These are phyloP conservation scores for Verticillium albo-atrum DNA, from an alignment of 2,329 filamentous ascomycete species.

Conservation along the genomic window DNA sequence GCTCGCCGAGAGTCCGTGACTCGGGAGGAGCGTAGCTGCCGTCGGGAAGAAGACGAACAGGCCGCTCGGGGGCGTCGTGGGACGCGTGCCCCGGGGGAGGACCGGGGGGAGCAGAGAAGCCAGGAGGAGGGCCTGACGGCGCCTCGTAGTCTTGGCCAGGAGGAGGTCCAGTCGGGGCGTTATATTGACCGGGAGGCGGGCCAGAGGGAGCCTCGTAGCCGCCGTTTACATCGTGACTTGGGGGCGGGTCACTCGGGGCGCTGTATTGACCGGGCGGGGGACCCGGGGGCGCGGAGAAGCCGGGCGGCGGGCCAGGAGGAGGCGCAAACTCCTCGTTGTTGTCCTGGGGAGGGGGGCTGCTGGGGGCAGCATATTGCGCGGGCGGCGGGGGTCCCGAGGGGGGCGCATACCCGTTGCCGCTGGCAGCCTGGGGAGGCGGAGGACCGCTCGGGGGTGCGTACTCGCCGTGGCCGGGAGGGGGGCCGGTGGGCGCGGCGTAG, in stretches of 20 bases:
- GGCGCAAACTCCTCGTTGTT: constrained; percentile 17
- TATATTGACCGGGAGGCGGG: constrained; percentile 18
- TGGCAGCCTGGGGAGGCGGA: not conserved
- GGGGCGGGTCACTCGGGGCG: constrained; percentile 20
- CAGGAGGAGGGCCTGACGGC: constrained; percentile 16
- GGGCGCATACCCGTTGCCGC: constrained; percentile 17
- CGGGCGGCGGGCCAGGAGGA: constrained; percentile 20
- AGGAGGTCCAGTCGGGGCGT: constrained; percentile 26
- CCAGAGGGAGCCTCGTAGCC: constrained; percentile 19
- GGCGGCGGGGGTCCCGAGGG: constrained; percentile 20
- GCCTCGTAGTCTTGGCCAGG: constrained; percentile 15
- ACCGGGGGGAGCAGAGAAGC: constrained; percentile 19
- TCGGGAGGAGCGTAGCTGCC: constrained; percentile 18
- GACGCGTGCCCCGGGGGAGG: constrained; percentile 10
- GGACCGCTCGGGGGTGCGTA: constrained; percentile 3
- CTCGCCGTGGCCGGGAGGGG: constrained; percentile 3
- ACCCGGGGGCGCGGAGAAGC: constrained; percentile 22
- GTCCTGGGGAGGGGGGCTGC: constrained; percentile 4
- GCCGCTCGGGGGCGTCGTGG: constrained; percentile 16
- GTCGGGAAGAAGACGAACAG: constrained; percentile 4
- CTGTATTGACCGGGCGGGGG: constrained; percentile 10
- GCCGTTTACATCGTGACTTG: not conserved
- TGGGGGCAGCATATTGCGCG: constrained; percentile 16
- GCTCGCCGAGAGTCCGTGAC: constrained; percentile 5
- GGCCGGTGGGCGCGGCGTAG: constrained; percentile 13